Base-by-base conservation (phyloP, 1,139 yeast species). In the Ogataea hybrid region DNA sequence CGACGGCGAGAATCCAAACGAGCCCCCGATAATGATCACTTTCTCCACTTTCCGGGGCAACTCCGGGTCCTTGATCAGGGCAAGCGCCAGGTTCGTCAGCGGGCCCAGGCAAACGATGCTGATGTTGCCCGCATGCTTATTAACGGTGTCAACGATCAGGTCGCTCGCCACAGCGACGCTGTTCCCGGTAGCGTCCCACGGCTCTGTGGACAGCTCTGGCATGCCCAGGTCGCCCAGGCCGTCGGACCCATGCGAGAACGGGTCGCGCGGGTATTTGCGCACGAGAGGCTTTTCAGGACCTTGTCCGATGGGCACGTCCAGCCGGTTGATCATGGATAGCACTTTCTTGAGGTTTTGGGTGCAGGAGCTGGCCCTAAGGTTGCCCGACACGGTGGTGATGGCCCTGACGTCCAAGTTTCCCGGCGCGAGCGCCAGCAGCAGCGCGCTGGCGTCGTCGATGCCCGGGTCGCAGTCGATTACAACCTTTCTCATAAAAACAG, bases 391-490 rank as follows among this genome's bases (percentile, higher is more conserved):
- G 6, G 57, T 53, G n/a, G 56, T 53, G 28, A 53, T 51, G 8
- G 55, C 57, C 23, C 47, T 36, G 20, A 52, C 57, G 28, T 51
- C 49, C n/a, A 53, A 34, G 21, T 46, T 51, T 2, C 45, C 48
- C 4, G 53, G 51, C 5, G 55, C 46, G 2, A 50, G 41, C 2
- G 56, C 56, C 15, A 53, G 41, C 28, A 53, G 37, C 15, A 53
- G 23, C 6, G 57, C 57, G 6, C 52, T 33, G 7, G 56, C 51
- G 37, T 53, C 57, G 37, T 53, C 56, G 35, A 52, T 53, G 12
- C 57, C 57, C 11, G 56, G 57, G 32, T 53, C 57, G 38, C 54
- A 49, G 31, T 53, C 57, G n/a, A 53, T 52, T 20, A 52, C 42
- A 6, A 48, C 54, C 25, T 52, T 53, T 17, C 41, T 38, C 41